Percentiles rank a stretch among this genome's conserved stretches.
Conservation (phyloP, 225 moss, liverwort and hornwort species). For the Straminergon stramineum region DNA sequence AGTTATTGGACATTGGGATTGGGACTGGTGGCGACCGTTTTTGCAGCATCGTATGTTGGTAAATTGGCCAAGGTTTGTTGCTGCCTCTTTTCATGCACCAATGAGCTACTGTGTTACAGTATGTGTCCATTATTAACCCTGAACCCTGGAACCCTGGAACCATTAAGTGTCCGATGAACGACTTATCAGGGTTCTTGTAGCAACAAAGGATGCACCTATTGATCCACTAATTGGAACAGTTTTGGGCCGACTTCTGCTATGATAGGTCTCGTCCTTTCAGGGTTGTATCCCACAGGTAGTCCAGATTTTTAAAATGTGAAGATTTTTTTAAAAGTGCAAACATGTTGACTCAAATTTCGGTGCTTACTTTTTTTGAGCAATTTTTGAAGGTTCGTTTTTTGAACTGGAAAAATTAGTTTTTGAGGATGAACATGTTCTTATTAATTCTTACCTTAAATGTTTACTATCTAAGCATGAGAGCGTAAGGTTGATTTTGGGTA, state of each 20-base stretch:
- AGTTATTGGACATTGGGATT: slow-evolving; percentile 79
- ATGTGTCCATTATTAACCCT: background rate
- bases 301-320: background rate
- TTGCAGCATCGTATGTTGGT: slow-evolving; percentile 85
- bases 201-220: background rate
- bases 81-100: background rate
- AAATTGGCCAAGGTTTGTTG: slow-evolving; percentile 68
- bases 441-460: background rate
- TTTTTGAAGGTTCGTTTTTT: background rate
- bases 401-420: background rate
- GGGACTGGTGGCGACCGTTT: slow-evolving; percentile 68
- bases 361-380: background rate
- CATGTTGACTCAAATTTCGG: background rate
- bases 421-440: background rate
- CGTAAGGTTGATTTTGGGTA: background rate
- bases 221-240: background rate
- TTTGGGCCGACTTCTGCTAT: background rate
- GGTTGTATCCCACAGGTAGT: background rate
- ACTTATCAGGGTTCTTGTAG: background rate
- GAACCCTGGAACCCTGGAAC: background rate
- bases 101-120: background rate
- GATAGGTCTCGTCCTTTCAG: background rate
- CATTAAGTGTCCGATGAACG: background rate
- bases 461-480: background rate
- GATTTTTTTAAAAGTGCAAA: background rate